These are phyloP conservation scores for Microstegium vimineum DNA, from an alignment of 176 grass and related monocot species.

Conservation along the genomic window DNA sequence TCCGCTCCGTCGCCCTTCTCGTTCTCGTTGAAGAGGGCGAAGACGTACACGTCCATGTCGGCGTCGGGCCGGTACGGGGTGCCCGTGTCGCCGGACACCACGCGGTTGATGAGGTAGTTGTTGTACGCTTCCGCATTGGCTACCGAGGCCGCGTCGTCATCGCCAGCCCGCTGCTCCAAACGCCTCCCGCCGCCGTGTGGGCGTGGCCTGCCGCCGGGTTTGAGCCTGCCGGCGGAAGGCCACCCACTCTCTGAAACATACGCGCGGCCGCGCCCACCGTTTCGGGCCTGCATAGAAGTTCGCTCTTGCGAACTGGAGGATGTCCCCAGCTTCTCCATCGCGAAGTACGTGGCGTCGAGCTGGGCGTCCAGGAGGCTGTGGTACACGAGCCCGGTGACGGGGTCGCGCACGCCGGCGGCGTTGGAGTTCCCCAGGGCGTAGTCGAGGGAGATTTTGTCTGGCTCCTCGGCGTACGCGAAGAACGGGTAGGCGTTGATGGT, in stretches of 20 bases:
- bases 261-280: too few species aligned
- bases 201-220: not conserved
- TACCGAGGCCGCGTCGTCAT: not conserved
- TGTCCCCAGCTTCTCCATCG: not conserved
- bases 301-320: not conserved
- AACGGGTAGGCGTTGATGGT: slow-evolving; percentile 62
- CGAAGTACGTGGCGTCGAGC: slow-evolving; percentile 46
- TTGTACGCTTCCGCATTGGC: slow-evolving; percentile 49
- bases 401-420: slow-evolving; percentile 15
- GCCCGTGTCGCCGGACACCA: slow-evolving; percentile 40
- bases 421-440: slow-evolving; percentile 39
- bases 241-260: not conserved
- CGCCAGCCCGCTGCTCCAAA: not conserved
- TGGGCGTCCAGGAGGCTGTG: slow-evolving; percentile 61
- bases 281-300: not conserved
- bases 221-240: not conserved
- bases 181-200: not conserved
- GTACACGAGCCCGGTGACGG: slow-evolving; percentile 37
- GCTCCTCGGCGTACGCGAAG: slow-evolving; percentile 43
- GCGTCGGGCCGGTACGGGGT: slow-evolving; percentile 41
- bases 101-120: slow-evolving; percentile 46
- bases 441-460: slow-evolving; percentile 36
- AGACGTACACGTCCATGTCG: slow-evolving; percentile 52
- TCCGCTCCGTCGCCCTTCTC: slow-evolving; percentile 18
- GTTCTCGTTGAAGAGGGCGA: slow-evolving; percentile 80